Conservation (phyloP, 495 filamentous ascomycete genomes). For the Penicillium herquei region DNA sequence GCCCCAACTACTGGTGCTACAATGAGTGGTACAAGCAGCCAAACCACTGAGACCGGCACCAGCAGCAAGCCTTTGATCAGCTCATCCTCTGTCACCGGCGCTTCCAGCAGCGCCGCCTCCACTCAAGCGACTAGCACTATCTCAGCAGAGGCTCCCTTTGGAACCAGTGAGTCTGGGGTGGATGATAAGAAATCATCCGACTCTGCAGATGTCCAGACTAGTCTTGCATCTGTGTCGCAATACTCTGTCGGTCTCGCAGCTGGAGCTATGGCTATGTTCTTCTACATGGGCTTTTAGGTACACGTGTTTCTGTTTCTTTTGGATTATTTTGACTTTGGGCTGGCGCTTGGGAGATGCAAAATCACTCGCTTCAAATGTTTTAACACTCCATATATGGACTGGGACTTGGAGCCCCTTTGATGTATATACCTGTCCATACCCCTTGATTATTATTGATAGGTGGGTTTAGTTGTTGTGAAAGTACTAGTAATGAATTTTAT, state of each 20-base stretch:
- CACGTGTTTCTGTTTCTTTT: not conserved
- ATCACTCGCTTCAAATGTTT: slow-evolving; percentile 3
- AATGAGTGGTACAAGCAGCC: slow-evolving; percentile 3
- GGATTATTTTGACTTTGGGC: not conserved
- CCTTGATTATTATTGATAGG: slow-evolving; percentile 15
- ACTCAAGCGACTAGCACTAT: slow-evolving; percentile 9
- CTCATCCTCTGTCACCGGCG: slow-evolving; percentile 11
- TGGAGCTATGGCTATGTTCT: slow-evolving; percentile 14
- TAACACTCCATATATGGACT: not conserved
- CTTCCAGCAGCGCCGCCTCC: slow-evolving; percentile 17
- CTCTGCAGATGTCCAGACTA: slow-evolving; percentile 15
- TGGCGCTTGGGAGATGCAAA: slow-evolving; percentile 3
- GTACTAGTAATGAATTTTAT: slow-evolving; percentile 6
- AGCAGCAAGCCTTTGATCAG: slow-evolving; percentile 24
- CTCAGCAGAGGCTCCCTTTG: slow-evolving; percentile 1
- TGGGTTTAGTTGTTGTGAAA: slow-evolving; percentile 14
- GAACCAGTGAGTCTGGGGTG: slow-evolving; percentile 8
- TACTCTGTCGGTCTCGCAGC: slow-evolving; percentile 16
- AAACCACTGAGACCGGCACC: slow-evolving; percentile 1
- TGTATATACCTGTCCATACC: slow-evolving; percentile 24
- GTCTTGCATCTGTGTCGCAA: slow-evolving; percentile 14
- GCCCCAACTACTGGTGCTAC: slow-evolving; percentile 7
- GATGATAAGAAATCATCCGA: slow-evolving; percentile 14
- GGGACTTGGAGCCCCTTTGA: slow-evolving; percentile 11
- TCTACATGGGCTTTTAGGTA: slow-evolving; percentile 11